A percentile compares a stretch with the other conserved stretches of the same genome.
Evolutionary conservation across 257 asterid genomes (phyloP).

Genomic region (Coffea eugenioides): DNA sequence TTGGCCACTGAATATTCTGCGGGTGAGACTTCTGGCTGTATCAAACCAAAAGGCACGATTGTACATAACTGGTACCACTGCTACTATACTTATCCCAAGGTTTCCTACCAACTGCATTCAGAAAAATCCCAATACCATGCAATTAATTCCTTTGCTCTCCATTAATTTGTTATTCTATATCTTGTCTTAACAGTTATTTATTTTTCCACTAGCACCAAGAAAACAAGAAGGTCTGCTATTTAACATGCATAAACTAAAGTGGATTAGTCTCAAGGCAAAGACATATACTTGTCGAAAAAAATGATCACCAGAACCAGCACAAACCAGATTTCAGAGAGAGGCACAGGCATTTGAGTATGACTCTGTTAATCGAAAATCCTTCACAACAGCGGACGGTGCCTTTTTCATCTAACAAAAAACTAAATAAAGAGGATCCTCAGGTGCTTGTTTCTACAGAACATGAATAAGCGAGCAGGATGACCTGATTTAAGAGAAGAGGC

Average conservation of each 20-base stretch:
- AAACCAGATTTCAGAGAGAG: background rate
- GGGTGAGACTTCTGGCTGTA: constrained; percentile 74
- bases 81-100: no score
- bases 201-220: background rate
- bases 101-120: no score
- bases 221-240: background rate
- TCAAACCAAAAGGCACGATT: constrained; percentile 15
- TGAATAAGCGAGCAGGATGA: constrained; percentile 20
- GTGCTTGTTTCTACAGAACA: constrained; percentile 19
- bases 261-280: background rate
- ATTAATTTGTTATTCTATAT: no score
- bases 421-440: constrained; percentile 1
- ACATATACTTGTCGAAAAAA: background rate
- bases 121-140: no score
- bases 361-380: background rate
- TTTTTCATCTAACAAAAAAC: background rate
- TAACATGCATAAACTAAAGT: no score
- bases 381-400: background rate
- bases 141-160: no score
- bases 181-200: no score
- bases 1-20: constrained; percentile 72
- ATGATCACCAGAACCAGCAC: background rate
- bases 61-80: no score
- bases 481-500: constrained; percentile 56
- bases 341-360: background rate